Evolutionary conservation across 2,329 filamentous ascomycete genomes (phyloP).

Genomic region (Cladosporium sp.): DNA sequence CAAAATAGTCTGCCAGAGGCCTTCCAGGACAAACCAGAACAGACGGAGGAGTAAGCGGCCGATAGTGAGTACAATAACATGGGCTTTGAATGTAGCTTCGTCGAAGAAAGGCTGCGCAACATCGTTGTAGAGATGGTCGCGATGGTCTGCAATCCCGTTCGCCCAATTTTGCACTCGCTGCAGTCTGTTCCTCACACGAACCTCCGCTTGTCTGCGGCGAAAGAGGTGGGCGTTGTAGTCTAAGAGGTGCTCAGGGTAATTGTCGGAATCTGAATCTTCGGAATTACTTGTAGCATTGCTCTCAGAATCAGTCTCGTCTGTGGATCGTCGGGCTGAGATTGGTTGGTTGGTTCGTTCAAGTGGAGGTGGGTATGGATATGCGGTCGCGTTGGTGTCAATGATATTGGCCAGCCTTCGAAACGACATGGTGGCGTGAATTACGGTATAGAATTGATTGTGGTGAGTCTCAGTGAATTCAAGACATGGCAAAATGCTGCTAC

Average conservation of each 20-base stretch:
- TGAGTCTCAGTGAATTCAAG: background rate
- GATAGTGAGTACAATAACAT: background rate
- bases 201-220: background rate
- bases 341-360: background rate
- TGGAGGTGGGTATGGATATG: background rate
- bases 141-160: background rate
- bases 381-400: background rate
- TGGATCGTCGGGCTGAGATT: background rate
- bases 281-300: background rate
- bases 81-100: background rate
- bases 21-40: background rate
- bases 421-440: background rate
- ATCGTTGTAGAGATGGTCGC: background rate
- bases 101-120: background rate
- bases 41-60: background rate
- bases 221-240: background rate
- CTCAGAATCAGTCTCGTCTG: constrained; percentile 5
- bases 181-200: background rate
- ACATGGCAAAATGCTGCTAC: background rate
- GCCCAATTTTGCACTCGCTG: background rate
- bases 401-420: background rate
- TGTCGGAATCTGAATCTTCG: background rate
- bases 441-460: background rate
- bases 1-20: background rate
- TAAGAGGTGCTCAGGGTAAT: background rate